phyloP scores from a whole-genome alignment of 2,329 filamentous ascomycete genomes.

The Talaromyces sp. region DNA sequence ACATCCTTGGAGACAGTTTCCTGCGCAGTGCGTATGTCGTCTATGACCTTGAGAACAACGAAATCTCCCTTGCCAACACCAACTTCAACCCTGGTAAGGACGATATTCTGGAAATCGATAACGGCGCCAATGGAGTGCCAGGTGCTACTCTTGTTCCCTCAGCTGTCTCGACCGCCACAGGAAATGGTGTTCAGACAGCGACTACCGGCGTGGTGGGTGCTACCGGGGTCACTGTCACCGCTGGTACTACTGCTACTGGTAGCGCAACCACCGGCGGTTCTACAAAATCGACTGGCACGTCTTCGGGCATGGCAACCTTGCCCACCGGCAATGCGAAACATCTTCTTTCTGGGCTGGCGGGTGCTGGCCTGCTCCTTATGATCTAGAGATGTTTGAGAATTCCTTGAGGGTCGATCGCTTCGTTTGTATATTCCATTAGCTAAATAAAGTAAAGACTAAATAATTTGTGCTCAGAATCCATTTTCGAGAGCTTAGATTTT shows the following conservation, averaged over 20 bases:
- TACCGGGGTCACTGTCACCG: neutral
- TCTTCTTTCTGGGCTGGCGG: constrained; percentile 25
- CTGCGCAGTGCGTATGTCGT: constrained; percentile 70
- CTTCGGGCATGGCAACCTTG: constrained; percentile 22
- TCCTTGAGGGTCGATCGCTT: neutral
- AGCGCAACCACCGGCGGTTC: neutral
- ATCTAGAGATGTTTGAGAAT: constrained; percentile 26
- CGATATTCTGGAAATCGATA: constrained; percentile 27
- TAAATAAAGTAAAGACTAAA: neutral
- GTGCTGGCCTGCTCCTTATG: constrained; percentile 25
- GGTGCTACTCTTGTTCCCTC: constrained; percentile 9
- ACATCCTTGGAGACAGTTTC: constrained; percentile 70
- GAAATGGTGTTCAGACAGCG: constrained; percentile 10
- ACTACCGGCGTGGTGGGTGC: neutral
- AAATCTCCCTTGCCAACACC: constrained; percentile 67
- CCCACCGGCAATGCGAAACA: constrained; percentile 22
- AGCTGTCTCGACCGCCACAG: constrained; percentile 18
- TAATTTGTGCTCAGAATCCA: neutral
- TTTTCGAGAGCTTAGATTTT: neutral
- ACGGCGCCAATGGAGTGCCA: constrained; percentile 33
- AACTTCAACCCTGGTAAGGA: constrained; percentile 50
- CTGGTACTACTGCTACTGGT: neutral
- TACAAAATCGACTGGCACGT: constrained; percentile 13
- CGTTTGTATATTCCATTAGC: neutral
- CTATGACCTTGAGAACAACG: constrained; percentile 67